Evolutionary conservation across 108 stramenopile species (phyloP).

Genomic region (Cyclotella sp.): DNA sequence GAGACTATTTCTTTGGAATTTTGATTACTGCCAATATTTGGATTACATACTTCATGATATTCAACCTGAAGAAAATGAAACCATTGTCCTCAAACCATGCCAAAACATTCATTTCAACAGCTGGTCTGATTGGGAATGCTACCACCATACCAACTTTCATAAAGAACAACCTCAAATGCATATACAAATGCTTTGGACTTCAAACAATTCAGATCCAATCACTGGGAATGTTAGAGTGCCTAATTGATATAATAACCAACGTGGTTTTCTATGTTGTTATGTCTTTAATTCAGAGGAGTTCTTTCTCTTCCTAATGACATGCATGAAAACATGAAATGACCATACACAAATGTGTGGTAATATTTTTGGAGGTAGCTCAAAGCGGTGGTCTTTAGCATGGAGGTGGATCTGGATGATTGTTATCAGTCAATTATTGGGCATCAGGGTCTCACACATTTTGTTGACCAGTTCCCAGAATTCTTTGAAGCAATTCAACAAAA

Average conservation of each 20-base stretch:
- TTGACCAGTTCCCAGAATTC: slow-evolving; percentile 1
- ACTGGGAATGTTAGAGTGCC: background rate
- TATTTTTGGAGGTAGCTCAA: background rate
- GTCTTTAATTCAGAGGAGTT: background rate
- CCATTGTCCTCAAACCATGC: background rate
- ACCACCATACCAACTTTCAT: background rate
- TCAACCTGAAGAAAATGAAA: background rate
- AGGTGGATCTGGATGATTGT: background rate
- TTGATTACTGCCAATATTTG: too few relatives aligned
- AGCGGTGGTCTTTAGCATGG: background rate
- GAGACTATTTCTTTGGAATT: too few relatives aligned
- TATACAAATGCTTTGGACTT: slow-evolving; percentile 3
- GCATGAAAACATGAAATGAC: background rate
- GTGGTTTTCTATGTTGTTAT: background rate
- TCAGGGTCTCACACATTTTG: background rate
- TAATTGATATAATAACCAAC: background rate
- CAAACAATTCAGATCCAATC: background rate
- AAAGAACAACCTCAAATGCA: background rate
- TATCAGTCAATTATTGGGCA: background rate
- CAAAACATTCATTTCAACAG: background rate
- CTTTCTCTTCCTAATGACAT: background rate
- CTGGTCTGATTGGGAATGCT: background rate
- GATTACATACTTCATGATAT: background rate
- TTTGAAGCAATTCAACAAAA: background rate
- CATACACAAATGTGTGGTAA: background rate